Conservation (phyloP, 495 filamentous ascomycete species). For the Cenococcum geophilum region DNA sequence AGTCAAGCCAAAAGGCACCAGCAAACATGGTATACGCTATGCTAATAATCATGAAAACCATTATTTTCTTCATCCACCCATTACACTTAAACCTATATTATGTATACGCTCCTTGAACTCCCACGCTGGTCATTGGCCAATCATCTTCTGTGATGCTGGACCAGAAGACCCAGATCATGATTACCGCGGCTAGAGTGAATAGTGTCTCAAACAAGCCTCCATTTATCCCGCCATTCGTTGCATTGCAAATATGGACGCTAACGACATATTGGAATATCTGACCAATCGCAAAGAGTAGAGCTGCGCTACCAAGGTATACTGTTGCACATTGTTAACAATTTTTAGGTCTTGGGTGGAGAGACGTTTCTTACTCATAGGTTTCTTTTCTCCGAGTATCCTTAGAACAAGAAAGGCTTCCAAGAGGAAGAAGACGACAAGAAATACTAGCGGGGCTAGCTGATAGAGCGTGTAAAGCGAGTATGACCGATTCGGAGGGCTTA, state of each 20-base stretch:
- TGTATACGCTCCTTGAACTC: constrained; percentile 42
- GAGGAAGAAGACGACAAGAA: constrained; percentile 73
- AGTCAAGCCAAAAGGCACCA: not conserved
- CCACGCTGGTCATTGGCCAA: constrained; percentile 68
- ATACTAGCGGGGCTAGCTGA: constrained; percentile 83
- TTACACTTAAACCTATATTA: constrained; percentile 28
- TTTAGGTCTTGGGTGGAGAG: constrained; percentile 9
- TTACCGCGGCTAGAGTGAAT: constrained; percentile 78
- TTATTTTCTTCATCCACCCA: constrained; percentile 15
- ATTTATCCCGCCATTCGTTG: constrained; percentile 78
- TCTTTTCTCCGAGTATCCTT: constrained; percentile 72
- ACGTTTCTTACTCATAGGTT: constrained; percentile 67
- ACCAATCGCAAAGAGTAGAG: constrained; percentile 77
- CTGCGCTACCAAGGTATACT: constrained; percentile 72
- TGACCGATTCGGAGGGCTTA: constrained; percentile 50
- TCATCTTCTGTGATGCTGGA: constrained; percentile 98
- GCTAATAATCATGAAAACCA: constrained; percentile 26
- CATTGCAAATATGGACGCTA: constrained; percentile 81
- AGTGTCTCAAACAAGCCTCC: constrained; percentile 89
- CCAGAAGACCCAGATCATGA: constrained; percentile 90
- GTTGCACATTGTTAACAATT: constrained; percentile 15
- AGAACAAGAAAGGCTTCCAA: constrained; percentile 79
- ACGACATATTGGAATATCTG: constrained; percentile 95
- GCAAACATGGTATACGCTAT: constrained; percentile 3
- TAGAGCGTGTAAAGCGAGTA: constrained; percentile 92